Base-by-base conservation (phyloP, 305 asterid genomes). In the Fraxinus nigra region DNA sequence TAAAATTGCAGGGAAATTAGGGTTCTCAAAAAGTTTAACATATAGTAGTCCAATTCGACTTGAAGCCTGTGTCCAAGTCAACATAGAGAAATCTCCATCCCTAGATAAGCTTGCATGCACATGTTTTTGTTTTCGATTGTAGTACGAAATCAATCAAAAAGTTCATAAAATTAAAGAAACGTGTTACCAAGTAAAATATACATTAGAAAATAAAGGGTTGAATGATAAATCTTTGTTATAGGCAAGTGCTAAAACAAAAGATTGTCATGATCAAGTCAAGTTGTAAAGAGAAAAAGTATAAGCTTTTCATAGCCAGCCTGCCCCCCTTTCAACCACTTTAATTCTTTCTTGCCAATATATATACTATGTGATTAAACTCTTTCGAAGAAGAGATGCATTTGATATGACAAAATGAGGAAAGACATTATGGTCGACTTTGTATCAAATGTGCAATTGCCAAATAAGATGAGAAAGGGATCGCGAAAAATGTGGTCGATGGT, bases 401-500 rank as follows among this genome's bases (percentile, higher is more conserved):
- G 13, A 65, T 14, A 65, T 65, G 7, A 8, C 72, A 65, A 65
- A 26, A 22, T 22, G 89, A 88, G 88, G 81, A 89, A 77, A 26
- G 87, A 83, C 14, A 20, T 20, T n/a, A 22, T 7, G 7, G n/a
- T 26, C 46, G 8, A 75, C 16, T 75, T 75, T 8, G 22, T 38
- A 26, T 74, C 54, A 74, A 74, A 11, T 74, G 54, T 8, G 28
- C 16, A 37, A 16, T 75, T 48, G 37, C 22, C 0, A 59, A 32
- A 28, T 54, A 80, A 70, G 48, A 89, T 89, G 92, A 88, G 88
- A 78, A 90, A 79, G 33, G 89, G 85, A 11, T 76, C 87, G 43
- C 81, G 85, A 32, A 85, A 85, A 75, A 91, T 91, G 92, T 87
- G 92, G 97, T 89, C 90, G 90, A 83, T 75, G 78, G 89, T 85